Conservation (phyloP, 1,139 yeast genomes). For the Kodamaea derodonti region DNA sequence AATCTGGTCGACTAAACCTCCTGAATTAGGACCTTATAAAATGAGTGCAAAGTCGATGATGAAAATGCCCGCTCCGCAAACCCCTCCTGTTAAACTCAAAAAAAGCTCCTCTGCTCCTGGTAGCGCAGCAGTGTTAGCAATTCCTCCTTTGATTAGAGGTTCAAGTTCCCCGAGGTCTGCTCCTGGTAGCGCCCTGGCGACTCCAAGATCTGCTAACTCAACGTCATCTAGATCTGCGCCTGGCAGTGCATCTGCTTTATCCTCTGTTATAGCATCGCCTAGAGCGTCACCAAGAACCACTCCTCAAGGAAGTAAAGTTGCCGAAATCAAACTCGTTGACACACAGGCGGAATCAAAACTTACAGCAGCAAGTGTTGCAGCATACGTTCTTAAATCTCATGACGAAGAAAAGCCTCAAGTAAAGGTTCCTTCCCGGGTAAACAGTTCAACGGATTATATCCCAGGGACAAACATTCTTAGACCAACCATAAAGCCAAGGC, state of each 20-base stretch:
- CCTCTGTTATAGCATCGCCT: not conserved
- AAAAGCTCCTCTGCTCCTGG: constrained; percentile 1
- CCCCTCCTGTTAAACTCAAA: not conserved
- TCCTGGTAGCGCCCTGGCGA: not conserved
- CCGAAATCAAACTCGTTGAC: no score
- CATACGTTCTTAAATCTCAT: constrained; percentile 36
- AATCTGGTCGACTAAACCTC: constrained; percentile 72
- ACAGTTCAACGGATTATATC: constrained; percentile 33
- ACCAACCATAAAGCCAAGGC: constrained; percentile 45
- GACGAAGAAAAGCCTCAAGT: constrained; percentile 17
- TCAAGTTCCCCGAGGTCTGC: not conserved
- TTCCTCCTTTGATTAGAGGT: not conserved
- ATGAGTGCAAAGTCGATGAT: constrained; percentile 57
- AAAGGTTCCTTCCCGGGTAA: constrained; percentile 2
- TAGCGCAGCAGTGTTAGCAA: not conserved
- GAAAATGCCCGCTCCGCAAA: constrained; percentile 18
- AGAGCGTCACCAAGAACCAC: not conserved
- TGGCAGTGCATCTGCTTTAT: not conserved
- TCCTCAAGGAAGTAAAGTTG: not conserved
- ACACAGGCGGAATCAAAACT: constrained; percentile 16
- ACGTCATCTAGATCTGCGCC: constrained; percentile 10
- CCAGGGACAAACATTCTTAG: constrained; percentile 59
- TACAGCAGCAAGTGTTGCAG: constrained; percentile 45
- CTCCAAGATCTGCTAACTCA: not conserved
- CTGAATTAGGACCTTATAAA: constrained; percentile 67